Percentiles rank a stretch among this genome's conserved stretches.
Conservation (phyloP, 2,329 filamentous ascomycete genomes). For the Talaromyces amestolkiae region DNA sequence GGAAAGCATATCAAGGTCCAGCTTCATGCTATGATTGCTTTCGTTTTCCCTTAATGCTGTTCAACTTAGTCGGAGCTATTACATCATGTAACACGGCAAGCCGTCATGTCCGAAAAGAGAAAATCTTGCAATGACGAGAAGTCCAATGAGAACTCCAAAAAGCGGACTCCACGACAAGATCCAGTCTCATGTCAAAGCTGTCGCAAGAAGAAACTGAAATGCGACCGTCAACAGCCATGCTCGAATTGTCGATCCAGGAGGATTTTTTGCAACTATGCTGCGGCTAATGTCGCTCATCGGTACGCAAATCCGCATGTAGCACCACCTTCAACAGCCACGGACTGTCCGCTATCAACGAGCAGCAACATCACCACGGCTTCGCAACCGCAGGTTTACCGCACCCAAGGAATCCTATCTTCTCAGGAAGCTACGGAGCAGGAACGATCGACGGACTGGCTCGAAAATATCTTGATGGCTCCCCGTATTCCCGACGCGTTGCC, state of each 20-base stretch:
- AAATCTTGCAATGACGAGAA: slow-evolving; percentile 3
- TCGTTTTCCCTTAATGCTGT: background rate
- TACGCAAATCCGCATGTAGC: background rate
- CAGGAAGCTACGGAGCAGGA: slow-evolving; percentile 10
- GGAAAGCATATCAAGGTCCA: background rate
- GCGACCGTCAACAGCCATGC: slow-evolving; percentile 53
- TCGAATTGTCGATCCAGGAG: slow-evolving; percentile 43
- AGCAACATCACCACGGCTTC: slow-evolving; percentile 24
- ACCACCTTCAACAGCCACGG: background rate
- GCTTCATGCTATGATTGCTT: background rate
- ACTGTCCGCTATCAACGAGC: slow-evolving; percentile 21
- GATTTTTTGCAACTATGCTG: slow-evolving; percentile 29
- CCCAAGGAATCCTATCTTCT: slow-evolving; percentile 25
- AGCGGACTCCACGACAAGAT: slow-evolving; percentile 31
- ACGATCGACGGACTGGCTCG: slow-evolving; percentile 6
- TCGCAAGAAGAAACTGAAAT: slow-evolving; percentile 51
- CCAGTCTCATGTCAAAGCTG: slow-evolving; percentile 43
- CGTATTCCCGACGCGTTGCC: slow-evolving; percentile 13
- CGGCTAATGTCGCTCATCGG: background rate
- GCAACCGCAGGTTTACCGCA: slow-evolving; percentile 25
- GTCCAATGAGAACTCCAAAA: slow-evolving; percentile 14
- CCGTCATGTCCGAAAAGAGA: slow-evolving; percentile 26
- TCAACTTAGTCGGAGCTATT: background rate
- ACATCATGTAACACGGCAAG: background rate
- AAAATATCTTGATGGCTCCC: slow-evolving; percentile 18